phyloP scores from a whole-genome alignment of 805 yeast species.

The Komagataella kurtzmanii region DNA sequence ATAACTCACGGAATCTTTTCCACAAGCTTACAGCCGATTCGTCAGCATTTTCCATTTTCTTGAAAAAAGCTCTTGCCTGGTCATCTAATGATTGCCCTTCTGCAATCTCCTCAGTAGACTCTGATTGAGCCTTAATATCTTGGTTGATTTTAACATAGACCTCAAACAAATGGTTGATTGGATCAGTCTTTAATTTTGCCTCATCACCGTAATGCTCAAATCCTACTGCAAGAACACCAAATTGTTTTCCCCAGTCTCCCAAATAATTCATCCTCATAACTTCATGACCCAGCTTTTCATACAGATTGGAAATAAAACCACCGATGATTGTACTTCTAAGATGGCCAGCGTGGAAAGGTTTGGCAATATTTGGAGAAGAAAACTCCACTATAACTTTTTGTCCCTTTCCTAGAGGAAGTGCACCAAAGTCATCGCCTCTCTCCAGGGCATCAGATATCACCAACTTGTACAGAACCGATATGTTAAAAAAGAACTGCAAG shows the following conservation, averaged over 20 bases:
- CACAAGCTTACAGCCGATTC: conserved; percentile 63
- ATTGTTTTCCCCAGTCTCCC: conserved; percentile 99
- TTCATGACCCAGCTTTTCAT: conserved; percentile 87
- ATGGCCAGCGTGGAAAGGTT: conserved; percentile 99
- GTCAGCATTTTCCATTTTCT: conserved; percentile 89
- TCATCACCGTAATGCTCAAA: conserved; percentile 77
- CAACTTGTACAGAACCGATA: conserved; percentile 48
- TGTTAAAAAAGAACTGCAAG: conserved; percentile 75
- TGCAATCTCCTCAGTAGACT: conserved; percentile 37
- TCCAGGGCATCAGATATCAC: conserved; percentile 59
- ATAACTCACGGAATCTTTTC: conserved; percentile 81
- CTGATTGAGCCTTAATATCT: conserved; percentile 56
- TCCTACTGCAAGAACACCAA: conserved; percentile 91
- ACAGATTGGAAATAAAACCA: conserved; percentile 81
- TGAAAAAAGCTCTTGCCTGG: conserved; percentile 79
- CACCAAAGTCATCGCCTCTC: conserved; percentile 55
- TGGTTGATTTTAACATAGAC: conserved; percentile 82
- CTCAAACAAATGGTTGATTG: conserved; percentile 88
- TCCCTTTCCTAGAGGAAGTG: conserved; percentile 56
- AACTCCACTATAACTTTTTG: conserved; percentile 76
- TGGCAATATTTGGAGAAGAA: conserved; percentile 96
- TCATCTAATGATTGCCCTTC: conserved; percentile 49
- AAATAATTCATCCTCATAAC: conserved; percentile 86
- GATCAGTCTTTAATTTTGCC: conserved; percentile 56
- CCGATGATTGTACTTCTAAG: conserved; percentile 96